Conservation (phyloP, 2,329 filamentous ascomycete species). For the Penicillium sp. region DNA sequence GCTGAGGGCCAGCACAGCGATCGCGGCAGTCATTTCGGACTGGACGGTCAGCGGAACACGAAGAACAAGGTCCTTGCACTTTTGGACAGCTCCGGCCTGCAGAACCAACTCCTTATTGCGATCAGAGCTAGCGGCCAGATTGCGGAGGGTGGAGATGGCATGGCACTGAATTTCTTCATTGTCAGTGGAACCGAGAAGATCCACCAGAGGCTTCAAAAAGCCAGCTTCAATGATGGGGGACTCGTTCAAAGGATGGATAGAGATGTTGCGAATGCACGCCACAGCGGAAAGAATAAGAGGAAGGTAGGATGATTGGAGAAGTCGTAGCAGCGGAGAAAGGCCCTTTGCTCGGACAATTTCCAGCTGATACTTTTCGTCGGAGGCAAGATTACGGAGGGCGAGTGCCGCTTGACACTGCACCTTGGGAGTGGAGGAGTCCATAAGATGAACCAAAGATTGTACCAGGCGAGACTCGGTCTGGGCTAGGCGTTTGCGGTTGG, state of each 20-base stretch:
- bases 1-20: conserved; percentile 91
- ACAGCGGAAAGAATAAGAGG: conserved; percentile 95
- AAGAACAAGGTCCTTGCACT: conserved; percentile 95
- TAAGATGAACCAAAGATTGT: conserved; percentile 89
- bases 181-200: conserved; percentile 90
- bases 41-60: conserved; percentile 93
- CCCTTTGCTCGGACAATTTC: conserved; percentile 93
- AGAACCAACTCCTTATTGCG: conserved; percentile 97
- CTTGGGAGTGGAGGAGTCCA: conserved; percentile 96
- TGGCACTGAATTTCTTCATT: conserved; percentile 99
- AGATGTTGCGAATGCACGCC: conserved; percentile 98
- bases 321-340: conserved; percentile 78
- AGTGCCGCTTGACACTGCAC: conserved; percentile 97
- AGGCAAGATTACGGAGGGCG: conserved; percentile 90
- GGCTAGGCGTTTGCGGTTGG: conserved; percentile 86
- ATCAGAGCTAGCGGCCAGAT: conserved; percentile 94
- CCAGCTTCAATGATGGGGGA: conserved; percentile 98
- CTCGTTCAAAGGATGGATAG: conserved; percentile 95
- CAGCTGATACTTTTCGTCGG: conserved; percentile 97
- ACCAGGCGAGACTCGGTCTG: conserved; percentile 89
- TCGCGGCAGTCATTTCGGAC: conserved; percentile 99
- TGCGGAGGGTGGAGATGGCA: conserved; percentile 93
- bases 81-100: conserved; percentile 94
- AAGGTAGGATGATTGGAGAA: conserved; percentile 92
- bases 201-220: conserved; percentile 90